These are phyloP conservation scores for Rhododendron griersonianum DNA, from an alignment of 148 eudicot genomes.

Conservation along the genomic window DNA sequence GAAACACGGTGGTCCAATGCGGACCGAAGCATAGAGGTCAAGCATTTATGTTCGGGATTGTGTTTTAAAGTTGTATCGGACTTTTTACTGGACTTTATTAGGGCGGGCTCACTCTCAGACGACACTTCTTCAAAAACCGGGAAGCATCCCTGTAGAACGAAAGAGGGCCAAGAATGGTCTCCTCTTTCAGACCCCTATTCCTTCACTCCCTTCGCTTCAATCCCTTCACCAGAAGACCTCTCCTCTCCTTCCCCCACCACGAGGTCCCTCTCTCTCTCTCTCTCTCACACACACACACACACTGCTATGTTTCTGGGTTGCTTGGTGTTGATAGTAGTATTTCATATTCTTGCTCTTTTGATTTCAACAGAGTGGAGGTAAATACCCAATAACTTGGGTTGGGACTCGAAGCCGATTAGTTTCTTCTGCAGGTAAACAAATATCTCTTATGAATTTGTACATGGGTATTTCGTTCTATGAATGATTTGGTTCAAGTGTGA, in stretches of 20 bases:
- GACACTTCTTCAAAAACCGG: not conserved
- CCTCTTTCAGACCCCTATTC: constrained; percentile 8
- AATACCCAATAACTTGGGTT: not conserved
- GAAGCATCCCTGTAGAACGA: not conserved
- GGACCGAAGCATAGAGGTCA: too few species aligned
- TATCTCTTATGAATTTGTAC: too few species aligned
- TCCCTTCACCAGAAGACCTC: constrained; percentile 6
- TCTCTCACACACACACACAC: not conserved
- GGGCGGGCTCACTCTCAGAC: not conserved
- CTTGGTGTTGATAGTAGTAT: not conserved
- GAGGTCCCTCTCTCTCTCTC: constrained; percentile 11
- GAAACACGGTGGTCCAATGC: too few species aligned
- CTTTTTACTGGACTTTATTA: not conserved
- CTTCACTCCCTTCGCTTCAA: constrained; percentile 15
- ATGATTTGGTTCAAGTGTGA: not conserved
- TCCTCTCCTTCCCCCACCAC: not conserved
- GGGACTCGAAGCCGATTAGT: constrained; percentile 9
- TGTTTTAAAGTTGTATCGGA: too few species aligned
- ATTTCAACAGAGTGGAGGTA: constrained; percentile 7
- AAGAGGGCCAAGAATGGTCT: constrained; percentile 11
- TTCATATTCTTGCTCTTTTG: not conserved
- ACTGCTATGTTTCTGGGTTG: not conserved
- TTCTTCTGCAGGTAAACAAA: constrained; percentile 22
- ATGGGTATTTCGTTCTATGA: not conserved
- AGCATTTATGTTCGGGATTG: too few species aligned